Evolutionary conservation across 768 basidiomycete genomes (phyloP).

Genomic region (Coprinopsis marcescibilis): DNA sequence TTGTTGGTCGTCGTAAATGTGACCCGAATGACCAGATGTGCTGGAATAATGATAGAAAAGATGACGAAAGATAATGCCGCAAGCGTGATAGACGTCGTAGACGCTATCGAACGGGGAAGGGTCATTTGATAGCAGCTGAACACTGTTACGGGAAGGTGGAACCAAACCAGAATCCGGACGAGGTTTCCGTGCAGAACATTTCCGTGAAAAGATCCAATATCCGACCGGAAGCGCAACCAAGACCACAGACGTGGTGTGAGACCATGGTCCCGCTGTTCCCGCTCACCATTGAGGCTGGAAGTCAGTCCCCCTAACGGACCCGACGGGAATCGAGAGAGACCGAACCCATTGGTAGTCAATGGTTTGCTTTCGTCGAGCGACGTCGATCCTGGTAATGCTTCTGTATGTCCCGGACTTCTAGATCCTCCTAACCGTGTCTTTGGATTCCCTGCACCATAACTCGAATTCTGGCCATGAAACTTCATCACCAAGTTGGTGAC

Average conservation of each 20-base stretch:
- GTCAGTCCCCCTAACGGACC: slow-evolving; percentile 18
- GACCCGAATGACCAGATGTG: slow-evolving; percentile 70
- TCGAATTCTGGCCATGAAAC: slow-evolving; percentile 3
- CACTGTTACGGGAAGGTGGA: slow-evolving; percentile 91
- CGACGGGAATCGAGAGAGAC: slow-evolving; percentile 7
- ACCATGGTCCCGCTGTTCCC: slow-evolving; percentile 22
- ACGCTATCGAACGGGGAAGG: slow-evolving; percentile 42
- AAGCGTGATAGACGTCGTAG: slow-evolving; percentile 62
- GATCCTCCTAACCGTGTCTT: neutral
- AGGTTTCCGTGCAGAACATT: slow-evolving; percentile 86
- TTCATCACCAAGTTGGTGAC: slow-evolving; percentile 9
- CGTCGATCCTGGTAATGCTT: neutral
- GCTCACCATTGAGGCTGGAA: slow-evolving; percentile 4
- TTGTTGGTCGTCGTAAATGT: slow-evolving; percentile 79
- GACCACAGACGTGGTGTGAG: slow-evolving; percentile 27
- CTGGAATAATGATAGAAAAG: slow-evolving; percentile 74
- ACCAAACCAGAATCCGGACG: slow-evolving; percentile 82
- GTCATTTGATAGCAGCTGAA: slow-evolving; percentile 89
- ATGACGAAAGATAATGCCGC: slow-evolving; percentile 77
- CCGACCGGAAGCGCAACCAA: slow-evolving; percentile 54
- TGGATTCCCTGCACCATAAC: slow-evolving; percentile 8
- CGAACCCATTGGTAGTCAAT: slow-evolving; percentile 20
- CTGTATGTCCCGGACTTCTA: slow-evolving; percentile 4
- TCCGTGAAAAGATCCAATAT: slow-evolving; percentile 74
- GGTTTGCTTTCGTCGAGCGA: slow-evolving; percentile 46